Percentiles rank a stretch among this genome's conserved stretches.
Conservation (phyloP, 139 green algal genomes). For the Mychonastes homosphaera region DNA sequence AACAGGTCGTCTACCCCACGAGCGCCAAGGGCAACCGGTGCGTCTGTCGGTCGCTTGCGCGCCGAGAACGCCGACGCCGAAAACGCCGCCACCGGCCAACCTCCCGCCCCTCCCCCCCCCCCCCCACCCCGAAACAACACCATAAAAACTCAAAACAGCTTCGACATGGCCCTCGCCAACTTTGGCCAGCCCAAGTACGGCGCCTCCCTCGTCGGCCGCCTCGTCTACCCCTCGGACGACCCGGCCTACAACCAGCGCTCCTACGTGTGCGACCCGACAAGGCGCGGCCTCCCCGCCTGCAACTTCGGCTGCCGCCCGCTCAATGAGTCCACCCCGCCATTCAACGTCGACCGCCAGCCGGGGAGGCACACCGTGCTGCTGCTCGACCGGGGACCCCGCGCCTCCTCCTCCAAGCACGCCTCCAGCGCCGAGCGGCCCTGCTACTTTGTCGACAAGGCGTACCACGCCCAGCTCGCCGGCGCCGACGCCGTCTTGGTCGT, state of each 20-base stretch:
- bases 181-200: constrained; percentile 64
- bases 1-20: too few species aligned
- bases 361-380: constrained; percentile 55
- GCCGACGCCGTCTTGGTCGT: constrained; percentile 57
- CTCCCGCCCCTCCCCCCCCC: too few species aligned
- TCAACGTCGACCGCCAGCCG: constrained; percentile 31
- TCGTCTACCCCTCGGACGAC: constrained; percentile 26
- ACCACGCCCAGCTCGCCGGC: constrained; percentile 70
- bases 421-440: constrained; percentile 35
- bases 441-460: constrained; percentile 85
- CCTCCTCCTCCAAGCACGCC: constrained; percentile 1
- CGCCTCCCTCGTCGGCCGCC: constrained; percentile 29
- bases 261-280: constrained; percentile 17
- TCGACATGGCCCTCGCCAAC: constrained; percentile 54
- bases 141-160: too few species aligned
- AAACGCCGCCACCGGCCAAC: too few species aligned
- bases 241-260: constrained; percentile 7
- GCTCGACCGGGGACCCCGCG: constrained; percentile 42
- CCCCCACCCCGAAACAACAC: too few species aligned
- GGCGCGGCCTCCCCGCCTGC: too few species aligned
- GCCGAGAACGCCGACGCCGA: too few species aligned
- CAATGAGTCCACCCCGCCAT: constrained; percentile 20
- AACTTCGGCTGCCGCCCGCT: constrained; percentile 25
- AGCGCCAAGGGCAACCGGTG: too few species aligned
- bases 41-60: too few species aligned